phyloP scores from a whole-genome alignment of 2,329 filamentous ascomycete genomes.

The Helminthosporium solani region DNA sequence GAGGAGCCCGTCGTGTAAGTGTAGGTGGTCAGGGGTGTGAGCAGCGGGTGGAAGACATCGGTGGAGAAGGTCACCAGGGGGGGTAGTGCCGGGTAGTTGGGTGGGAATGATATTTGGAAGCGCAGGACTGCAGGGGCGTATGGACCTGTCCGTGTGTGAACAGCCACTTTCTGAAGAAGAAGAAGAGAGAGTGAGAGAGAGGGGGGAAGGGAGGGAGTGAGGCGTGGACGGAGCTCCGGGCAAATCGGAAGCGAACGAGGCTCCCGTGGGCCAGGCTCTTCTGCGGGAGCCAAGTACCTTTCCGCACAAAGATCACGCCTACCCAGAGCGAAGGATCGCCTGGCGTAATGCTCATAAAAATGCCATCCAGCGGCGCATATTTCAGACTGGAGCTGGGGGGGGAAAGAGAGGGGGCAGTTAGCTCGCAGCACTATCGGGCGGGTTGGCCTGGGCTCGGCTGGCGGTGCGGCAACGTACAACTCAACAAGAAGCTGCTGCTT shows the following conservation, averaged over 20 bases:
- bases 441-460: constrained; percentile 16
- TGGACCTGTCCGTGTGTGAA: constrained; percentile 63
- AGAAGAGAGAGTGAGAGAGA: no score
- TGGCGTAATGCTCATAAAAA: constrained; percentile 82
- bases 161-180: constrained; percentile 10
- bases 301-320: constrained; percentile 86
- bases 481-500: constrained; percentile 77
- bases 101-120: constrained; percentile 85
- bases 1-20: constrained; percentile 78
- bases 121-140: constrained; percentile 85
- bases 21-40: constrained; percentile 91
- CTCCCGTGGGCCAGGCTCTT: not conserved
- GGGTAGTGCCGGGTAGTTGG: constrained; percentile 74
- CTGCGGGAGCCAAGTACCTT: constrained; percentile 58
- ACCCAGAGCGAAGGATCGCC: constrained; percentile 82
- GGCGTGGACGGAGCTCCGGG: no score
- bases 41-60: constrained; percentile 91
- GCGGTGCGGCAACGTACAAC: constrained; percentile 61
- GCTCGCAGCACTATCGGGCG: constrained; percentile 29
- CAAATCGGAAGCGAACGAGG: no score
- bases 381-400: constrained; percentile 77
- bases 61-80: constrained; percentile 86
- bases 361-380: constrained; percentile 77
- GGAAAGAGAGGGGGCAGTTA: no score
- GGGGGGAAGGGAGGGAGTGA: no score